Evolutionary conservation across 1,284 basidiomycete species (phyloP).

Genomic region (Heterobasidion irregulare): DNA sequence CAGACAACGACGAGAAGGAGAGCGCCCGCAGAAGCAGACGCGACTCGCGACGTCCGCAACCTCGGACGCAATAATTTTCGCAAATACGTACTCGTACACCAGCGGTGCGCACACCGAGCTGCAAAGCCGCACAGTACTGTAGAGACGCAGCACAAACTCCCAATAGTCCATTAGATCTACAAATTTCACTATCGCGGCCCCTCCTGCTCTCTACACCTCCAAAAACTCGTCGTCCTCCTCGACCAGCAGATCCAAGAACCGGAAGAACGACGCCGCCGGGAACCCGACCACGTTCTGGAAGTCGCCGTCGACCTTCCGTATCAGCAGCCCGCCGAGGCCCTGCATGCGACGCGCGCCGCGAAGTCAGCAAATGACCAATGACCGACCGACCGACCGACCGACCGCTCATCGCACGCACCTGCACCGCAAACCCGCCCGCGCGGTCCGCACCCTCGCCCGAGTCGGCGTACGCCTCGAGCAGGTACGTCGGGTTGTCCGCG

Average conservation of each 20-base stretch:
- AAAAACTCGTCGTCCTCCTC: slow-evolving; percentile 74
- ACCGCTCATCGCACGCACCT: slow-evolving; percentile 38
- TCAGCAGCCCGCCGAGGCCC: slow-evolving; percentile 76
- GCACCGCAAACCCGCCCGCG: slow-evolving; percentile 93
- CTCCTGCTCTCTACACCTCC: slow-evolving; percentile 21
- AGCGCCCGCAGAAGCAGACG: too few species aligned
- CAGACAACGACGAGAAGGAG: too few species aligned
- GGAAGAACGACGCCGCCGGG: slow-evolving; percentile 73
- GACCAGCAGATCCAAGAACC: slow-evolving; percentile 52
- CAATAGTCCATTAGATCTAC: not conserved
- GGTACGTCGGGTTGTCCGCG: slow-evolving; percentile 54
- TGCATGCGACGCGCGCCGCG: slow-evolving; percentile 18
- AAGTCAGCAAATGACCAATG: not conserved
- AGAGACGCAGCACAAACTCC: not conserved
- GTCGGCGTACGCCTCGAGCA: slow-evolving; percentile 82
- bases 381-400: not conserved
- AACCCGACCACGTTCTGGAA: slow-evolving; percentile 93
- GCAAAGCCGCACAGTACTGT: too few species aligned
- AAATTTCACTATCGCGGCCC: not conserved
- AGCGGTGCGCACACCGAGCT: too few species aligned
- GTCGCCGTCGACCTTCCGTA: slow-evolving; percentile 85
- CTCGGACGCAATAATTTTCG: too few species aligned
- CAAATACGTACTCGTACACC: too few species aligned
- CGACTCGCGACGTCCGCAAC: too few species aligned
- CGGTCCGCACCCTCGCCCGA: slow-evolving; percentile 86